Base-by-base conservation (phyloP, 352 stramenopile species). In the Pythium biforme region DNA sequence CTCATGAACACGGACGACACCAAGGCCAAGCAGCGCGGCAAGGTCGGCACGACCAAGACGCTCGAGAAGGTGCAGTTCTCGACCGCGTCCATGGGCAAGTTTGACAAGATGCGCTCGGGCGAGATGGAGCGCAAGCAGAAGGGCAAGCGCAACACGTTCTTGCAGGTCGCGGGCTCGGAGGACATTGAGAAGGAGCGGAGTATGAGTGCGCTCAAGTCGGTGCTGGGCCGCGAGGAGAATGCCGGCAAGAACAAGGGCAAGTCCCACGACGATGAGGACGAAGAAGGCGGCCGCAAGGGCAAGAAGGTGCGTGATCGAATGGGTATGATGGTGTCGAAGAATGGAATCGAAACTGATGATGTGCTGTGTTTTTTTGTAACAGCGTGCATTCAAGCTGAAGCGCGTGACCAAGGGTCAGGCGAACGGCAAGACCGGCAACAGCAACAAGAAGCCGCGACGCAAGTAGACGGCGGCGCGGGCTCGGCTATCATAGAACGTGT, bases 31-130 rank as follows among this genome's bases (percentile, higher is more conserved):
- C 79, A 96, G 73, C 78, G 92, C 39, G 92, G 92, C 34, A 97
- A 97, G 68, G 89, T 87, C 40, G 94, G 85, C 55, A 97, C 88
- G n/a, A 73, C 71, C 25, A 84, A 89, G 66, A 93, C 91, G 39
- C 73, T 98, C 19, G 74, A 88, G 54, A 96, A 95, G 56, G 95
- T 96, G 55, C 93, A 98, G 72, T 87, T 90, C 55, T 95, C 90
- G 20, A 98, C 93, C 4, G 93, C 95, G 19, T 97, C 90, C 2
- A 88, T 98, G 70, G 95, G 95, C 60, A 97, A 95, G 63, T 98
- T 98, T 72, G 93, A 98, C 76, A 94, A 95, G 67, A 94, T 96
- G 85, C 75, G 90, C 41, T 78, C 95, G 41, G 93, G 92, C 41
- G 95, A 98, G 76, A 83, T 82, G 17, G 89, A 97, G 68, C 81